Conservation (phyloP, 2,329 filamentous ascomycete species). For the Xylariaceae sp. region DNA sequence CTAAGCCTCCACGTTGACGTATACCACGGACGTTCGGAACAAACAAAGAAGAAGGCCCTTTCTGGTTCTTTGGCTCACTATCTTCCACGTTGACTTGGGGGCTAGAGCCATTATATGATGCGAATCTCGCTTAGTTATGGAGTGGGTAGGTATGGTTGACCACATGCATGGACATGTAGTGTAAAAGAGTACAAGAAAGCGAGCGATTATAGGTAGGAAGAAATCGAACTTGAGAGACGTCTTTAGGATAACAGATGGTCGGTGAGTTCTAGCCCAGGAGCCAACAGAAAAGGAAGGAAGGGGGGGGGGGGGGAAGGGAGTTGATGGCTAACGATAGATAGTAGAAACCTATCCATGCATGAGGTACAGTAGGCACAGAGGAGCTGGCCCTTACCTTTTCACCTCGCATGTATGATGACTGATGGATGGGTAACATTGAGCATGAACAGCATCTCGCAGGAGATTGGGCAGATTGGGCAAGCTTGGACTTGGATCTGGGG, state of each 20-base stretch:
- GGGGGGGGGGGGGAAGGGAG: neutral
- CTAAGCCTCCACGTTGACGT: constrained; percentile 27
- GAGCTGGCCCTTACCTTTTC: constrained; percentile 12
- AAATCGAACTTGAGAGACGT: neutral
- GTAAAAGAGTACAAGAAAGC: neutral
- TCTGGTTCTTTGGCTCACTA: neutral
- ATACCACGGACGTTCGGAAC: constrained; percentile 10
- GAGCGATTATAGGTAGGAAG: neutral
- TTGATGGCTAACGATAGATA: neutral
- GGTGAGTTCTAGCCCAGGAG: neutral
- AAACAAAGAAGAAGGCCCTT: neutral
- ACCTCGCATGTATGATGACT: constrained; percentile 3
- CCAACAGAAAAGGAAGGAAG: neutral
- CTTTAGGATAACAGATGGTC: neutral
- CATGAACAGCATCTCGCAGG: constrained; percentile 10
- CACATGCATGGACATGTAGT: neutral
- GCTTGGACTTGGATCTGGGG: neutral
- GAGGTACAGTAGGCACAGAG: constrained; percentile 1
- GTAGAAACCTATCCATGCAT: constrained; percentile 18
- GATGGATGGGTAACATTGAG: constrained; percentile 29
- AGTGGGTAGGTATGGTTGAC: neutral
- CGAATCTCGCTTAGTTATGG: no score
- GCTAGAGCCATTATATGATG: no score
- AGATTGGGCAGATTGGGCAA: constrained; percentile 24
- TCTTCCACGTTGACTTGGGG: neutral